These are phyloP conservation scores for Globisporangium abappressorium DNA, from an alignment of 352 stramenopile genomes.

Conservation along the genomic window DNA sequence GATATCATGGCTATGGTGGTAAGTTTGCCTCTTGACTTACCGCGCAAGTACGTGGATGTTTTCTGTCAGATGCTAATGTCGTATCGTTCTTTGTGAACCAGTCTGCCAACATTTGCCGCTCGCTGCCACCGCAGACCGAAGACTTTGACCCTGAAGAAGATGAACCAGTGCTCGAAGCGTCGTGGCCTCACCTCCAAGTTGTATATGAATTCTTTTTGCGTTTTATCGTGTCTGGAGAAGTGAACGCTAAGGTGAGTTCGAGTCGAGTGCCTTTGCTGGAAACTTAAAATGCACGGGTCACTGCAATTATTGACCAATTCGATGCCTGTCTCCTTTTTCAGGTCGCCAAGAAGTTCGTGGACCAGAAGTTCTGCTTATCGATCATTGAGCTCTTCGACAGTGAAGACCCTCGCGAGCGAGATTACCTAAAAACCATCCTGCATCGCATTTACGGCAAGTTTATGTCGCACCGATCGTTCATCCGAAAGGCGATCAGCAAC, in stretches of 20 bases:
- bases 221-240: constrained; percentile 97
- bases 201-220: constrained; percentile 99
- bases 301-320: not conserved
- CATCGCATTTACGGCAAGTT: constrained; percentile 99
- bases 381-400: constrained; percentile 94
- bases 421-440: constrained; percentile 99
- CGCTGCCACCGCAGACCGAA: constrained; percentile 91
- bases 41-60: not conserved
- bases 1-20: constrained; percentile 92
- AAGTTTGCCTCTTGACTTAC: constrained; percentile 17
- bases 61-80: not conserved
- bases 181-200: constrained; percentile 97
- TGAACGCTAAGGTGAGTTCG: constrained; percentile 90
- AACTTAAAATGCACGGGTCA: not conserved
- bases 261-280: not conserved
- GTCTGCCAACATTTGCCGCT: constrained; percentile 94
- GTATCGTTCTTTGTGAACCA: constrained; percentile 13
- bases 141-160: constrained; percentile 99
- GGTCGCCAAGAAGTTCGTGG: constrained; percentile 97
- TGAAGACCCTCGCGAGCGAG: constrained; percentile 97
- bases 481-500: constrained; percentile 97
- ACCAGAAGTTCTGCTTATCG: constrained; percentile 96
- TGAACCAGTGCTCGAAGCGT: constrained; percentile 95
- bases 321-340: constrained; percentile 4
- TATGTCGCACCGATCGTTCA: constrained; percentile 98